Conservation (phyloP, 257 asterid species). For the Primulina tabacum region DNA sequence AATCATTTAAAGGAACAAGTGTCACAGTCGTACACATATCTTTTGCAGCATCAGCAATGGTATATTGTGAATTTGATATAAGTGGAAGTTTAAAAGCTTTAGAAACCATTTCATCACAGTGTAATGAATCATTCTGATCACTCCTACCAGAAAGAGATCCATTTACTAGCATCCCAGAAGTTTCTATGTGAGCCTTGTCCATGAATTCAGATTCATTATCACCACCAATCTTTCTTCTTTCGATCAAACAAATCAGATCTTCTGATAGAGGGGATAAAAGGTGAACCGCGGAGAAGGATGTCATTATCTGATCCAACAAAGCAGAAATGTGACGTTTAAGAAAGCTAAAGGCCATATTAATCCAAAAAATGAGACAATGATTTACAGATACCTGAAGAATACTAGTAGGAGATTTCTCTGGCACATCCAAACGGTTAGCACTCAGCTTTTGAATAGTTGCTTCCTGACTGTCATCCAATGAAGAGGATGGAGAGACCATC, state of each 20-base stretch:
- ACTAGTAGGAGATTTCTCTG: conserved; percentile 80
- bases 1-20: conserved; percentile 6
- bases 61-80: conserved; percentile 43
- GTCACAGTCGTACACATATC: conserved; percentile 26
- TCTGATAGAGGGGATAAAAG: conserved; percentile 81
- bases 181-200: conserved; percentile 35
- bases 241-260: conserved; percentile 46
- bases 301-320: conserved; percentile 70
- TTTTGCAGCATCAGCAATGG: conserved; percentile 37
- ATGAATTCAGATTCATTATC: conserved; percentile 40
- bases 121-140: conserved; percentile 48
- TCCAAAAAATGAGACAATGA: not conserved
- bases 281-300: conserved; percentile 54
- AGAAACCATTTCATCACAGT: conserved; percentile 75
- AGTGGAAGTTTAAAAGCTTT: conserved; percentile 85
- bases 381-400: conserved; percentile 66
- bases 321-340: conserved; percentile 14
- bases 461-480: conserved; percentile 66
- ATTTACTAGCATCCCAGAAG: conserved; percentile 37
- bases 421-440: conserved; percentile 39
- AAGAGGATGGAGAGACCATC: conserved; percentile 82
- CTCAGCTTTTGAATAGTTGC: conserved; percentile 50
- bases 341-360: conserved; percentile 21
- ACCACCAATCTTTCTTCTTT: conserved; percentile 42
- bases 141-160: conserved; percentile 50